Conservation (phyloP, 495 filamentous ascomycete species). For the Annulohypoxylon maeteangense region DNA sequence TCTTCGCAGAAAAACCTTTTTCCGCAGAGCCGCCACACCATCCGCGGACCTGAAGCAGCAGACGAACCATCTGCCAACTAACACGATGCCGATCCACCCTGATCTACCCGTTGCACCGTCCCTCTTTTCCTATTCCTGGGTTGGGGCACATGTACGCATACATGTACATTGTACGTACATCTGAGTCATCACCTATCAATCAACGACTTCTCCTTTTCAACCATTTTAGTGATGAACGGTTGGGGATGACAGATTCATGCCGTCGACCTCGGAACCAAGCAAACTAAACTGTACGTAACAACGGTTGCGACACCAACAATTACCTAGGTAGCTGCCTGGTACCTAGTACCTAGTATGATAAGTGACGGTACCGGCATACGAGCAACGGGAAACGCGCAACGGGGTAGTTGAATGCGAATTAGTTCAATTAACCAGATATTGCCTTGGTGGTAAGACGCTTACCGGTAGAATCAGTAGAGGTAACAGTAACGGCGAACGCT, state of each 20-base stretch:
- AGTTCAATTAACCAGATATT: slow-evolving; percentile 31
- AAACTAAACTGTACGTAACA: slow-evolving; percentile 30
- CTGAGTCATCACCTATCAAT: slow-evolving; percentile 30
- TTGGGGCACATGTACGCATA: slow-evolving; percentile 6
- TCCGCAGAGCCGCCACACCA: slow-evolving; percentile 40
- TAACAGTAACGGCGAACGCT: slow-evolving; percentile 5
- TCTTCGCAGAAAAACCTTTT: slow-evolving; percentile 28
- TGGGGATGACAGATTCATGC: slow-evolving; percentile 16
- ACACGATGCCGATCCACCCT: slow-evolving; percentile 33
- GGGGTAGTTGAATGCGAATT: slow-evolving; percentile 20
- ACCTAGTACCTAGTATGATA: too few relatives aligned
- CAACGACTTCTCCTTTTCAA: slow-evolving; percentile 15
- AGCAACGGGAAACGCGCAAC: slow-evolving; percentile 5
- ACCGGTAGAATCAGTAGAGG: slow-evolving; percentile 33
- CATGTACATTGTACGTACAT: slow-evolving; percentile 22
- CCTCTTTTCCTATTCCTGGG: slow-evolving; percentile 23
- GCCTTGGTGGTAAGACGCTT: slow-evolving; percentile 39
- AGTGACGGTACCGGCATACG: slow-evolving; percentile 13
- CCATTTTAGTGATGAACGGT: background rate
- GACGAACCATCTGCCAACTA: slow-evolving; percentile 17
- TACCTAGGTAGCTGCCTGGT: background rate
- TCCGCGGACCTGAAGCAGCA: slow-evolving; percentile 6
- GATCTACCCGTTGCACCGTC: slow-evolving; percentile 33
- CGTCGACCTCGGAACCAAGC: slow-evolving; percentile 20
- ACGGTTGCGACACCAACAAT: slow-evolving; percentile 26